A percentile compares a stretch with the other conserved stretches of the same genome.
phyloP scores from a whole-genome alignment of 768 basidiomycete genomes.

The Serpula lacrymans region DNA sequence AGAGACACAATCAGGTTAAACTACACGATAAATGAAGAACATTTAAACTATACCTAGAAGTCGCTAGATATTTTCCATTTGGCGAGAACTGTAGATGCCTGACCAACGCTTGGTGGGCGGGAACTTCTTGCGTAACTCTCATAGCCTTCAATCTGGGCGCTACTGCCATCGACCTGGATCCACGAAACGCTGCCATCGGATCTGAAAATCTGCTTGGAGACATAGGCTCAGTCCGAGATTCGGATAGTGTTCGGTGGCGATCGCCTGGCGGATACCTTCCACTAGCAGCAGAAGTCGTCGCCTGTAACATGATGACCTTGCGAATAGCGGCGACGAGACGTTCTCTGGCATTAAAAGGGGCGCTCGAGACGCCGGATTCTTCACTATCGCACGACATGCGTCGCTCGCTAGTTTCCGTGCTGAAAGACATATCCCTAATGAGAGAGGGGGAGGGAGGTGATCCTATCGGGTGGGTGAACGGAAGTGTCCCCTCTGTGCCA shows the following conservation, averaged over 20 bases:
- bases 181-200: conserved; percentile 34
- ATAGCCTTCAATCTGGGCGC: conserved; percentile 41
- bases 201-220: conserved; percentile 31
- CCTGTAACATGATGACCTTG: conserved; percentile 43
- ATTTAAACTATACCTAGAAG: conserved; percentile 39
- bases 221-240: too few species aligned
- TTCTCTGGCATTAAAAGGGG: conserved; percentile 25
- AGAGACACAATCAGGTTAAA: conserved; percentile 7
- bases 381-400: conserved; percentile 22
- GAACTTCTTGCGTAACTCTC: conserved; percentile 38
- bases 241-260: too few species aligned
- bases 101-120: conserved; percentile 47
- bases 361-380: conserved; percentile 20
- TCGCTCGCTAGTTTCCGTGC: conserved; percentile 23
- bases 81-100: conserved; percentile 56
- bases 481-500: conserved; percentile 17
- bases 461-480: conserved; percentile 13
- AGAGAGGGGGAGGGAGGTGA: conserved; percentile 13
- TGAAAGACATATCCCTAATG: conserved; percentile 20
- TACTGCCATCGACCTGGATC: conserved; percentile 36
- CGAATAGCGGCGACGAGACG: conserved; percentile 44
- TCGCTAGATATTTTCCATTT: conserved; percentile 49
- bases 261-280: conserved; percentile 28
- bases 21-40: background rate
- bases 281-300: conserved; percentile 27